Conservation (phyloP, 1,284 basidiomycete genomes). For the Ustilago loliicola region DNA sequence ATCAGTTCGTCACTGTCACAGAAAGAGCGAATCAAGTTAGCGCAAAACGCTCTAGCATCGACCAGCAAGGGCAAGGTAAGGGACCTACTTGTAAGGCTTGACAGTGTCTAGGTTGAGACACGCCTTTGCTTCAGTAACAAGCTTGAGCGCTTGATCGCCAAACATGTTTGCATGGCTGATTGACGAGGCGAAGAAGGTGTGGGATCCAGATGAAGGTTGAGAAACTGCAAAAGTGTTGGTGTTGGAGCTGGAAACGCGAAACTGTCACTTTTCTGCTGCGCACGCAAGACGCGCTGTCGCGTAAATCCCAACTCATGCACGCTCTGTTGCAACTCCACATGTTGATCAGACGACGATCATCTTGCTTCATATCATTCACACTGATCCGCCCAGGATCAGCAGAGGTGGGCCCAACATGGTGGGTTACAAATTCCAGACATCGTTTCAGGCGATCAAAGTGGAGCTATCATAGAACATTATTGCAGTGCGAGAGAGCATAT, state of each 20-base stretch:
- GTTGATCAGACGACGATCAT: background rate
- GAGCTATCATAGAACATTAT: slow-evolving; percentile 13
- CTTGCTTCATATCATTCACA: background rate
- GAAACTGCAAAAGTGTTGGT: slow-evolving; percentile 16
- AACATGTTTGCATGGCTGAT: slow-evolving; percentile 71
- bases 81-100: slow-evolving; percentile 82
- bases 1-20: slow-evolving; percentile 78
- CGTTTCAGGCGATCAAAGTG: background rate
- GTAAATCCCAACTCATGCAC: slow-evolving; percentile 6
- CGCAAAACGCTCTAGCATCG: background rate
- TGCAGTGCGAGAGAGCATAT: slow-evolving; percentile 18
- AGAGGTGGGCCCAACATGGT: background rate
- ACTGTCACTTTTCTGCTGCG: slow-evolving; percentile 10
- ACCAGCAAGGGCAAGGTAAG: background rate
- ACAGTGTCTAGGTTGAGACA: slow-evolving; percentile 85
- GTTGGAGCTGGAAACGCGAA: background rate
- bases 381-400: background rate
- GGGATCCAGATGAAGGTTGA: background rate
- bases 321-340: background rate
- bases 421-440: background rate
- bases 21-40: background rate
- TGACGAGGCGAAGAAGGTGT: background rate
- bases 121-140: slow-evolving; percentile 86
- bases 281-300: slow-evolving; percentile 6
- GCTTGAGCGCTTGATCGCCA: slow-evolving; percentile 85